These are phyloP conservation scores for Tulasnella sp. DNA, from an alignment of 768 basidiomycete species.

Conservation along the genomic window DNA sequence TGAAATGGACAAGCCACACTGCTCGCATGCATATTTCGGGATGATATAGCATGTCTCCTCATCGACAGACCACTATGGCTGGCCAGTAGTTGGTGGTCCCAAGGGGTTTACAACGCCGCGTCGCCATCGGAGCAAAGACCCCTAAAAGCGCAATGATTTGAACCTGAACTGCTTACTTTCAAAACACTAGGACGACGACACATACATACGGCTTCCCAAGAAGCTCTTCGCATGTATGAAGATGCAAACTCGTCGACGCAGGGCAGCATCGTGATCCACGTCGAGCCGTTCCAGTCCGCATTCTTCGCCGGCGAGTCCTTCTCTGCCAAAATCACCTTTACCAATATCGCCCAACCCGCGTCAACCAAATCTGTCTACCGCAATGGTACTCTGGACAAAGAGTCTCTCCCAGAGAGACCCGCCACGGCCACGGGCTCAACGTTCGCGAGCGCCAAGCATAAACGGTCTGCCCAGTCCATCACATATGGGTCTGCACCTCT, in stretches of 20 bases:
- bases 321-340: slow-evolving; percentile 74
- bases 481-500: slow-evolving; percentile 57
- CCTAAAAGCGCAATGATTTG: neutral
- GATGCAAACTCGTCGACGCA: neutral
- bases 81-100: no score
- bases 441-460: slow-evolving; percentile 32
- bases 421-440: slow-evolving; percentile 4
- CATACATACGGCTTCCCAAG: neutral
- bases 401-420: slow-evolving; percentile 17
- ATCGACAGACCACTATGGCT: no score
- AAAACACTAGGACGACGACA: neutral
- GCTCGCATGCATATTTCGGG: no score
- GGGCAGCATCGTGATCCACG: slow-evolving; percentile 25
- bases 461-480: slow-evolving; percentile 65
- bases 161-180: neutral
- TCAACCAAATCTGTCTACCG: slow-evolving; percentile 20
- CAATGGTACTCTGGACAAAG: neutral
- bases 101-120: no score
- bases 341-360: slow-evolving; percentile 41
- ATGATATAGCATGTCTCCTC: no score
- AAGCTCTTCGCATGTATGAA: neutral
- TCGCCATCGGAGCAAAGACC: neutral
- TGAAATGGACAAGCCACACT: no score
- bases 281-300: slow-evolving; percentile 64
- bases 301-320: slow-evolving; percentile 91